Percentiles rank a stretch among this genome's conserved stretches.
phyloP scores from a whole-genome alignment of 2,329 filamentous ascomycete species.

The Phialophora verrucosa region DNA sequence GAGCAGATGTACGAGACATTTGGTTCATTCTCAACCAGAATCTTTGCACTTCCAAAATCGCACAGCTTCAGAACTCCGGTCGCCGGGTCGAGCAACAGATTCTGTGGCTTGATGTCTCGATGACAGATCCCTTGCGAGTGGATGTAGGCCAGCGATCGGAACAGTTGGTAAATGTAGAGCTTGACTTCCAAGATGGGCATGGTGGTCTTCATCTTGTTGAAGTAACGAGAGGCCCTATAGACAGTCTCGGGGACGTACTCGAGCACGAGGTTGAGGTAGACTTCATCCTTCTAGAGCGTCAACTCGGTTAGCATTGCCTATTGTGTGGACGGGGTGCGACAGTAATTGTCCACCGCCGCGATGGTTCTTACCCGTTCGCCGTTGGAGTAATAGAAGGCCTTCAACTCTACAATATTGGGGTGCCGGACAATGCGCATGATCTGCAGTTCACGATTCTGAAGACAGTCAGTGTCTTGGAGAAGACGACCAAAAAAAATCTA shows the following conservation, averaged over 20 bases:
- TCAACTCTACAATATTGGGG: constrained; percentile 97
- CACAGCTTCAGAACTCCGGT: constrained; percentile 95
- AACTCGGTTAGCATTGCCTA: neutral
- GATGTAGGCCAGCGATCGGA: constrained; percentile 97
- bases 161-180: constrained; percentile 99
- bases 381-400: constrained; percentile 99
- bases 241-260: constrained; percentile 99
- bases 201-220: constrained; percentile 99
- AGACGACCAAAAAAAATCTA: neutral
- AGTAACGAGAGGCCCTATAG: constrained; percentile 96
- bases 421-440: constrained; percentile 99
- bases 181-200: constrained; percentile 99
- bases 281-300: constrained; percentile 81
- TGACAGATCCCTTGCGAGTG: constrained; percentile 99
- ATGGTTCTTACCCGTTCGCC: constrained; percentile 80
- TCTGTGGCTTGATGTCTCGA: constrained; percentile 98
- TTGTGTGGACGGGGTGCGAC: constrained; percentile 1
- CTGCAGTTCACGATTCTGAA: constrained; percentile 94
- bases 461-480: constrained; percentile 42
- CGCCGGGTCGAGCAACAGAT: constrained; percentile 87
- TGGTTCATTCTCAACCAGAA: constrained; percentile 96
- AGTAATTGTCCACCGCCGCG: constrained; percentile 5
- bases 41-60: constrained; percentile 99
- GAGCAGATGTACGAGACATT: constrained; percentile 99
- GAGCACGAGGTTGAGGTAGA: constrained; percentile 97